These are phyloP conservation scores for Austroboletus niveus DNA, from an alignment of 1,284 basidiomycete genomes.

Conservation along the genomic window DNA sequence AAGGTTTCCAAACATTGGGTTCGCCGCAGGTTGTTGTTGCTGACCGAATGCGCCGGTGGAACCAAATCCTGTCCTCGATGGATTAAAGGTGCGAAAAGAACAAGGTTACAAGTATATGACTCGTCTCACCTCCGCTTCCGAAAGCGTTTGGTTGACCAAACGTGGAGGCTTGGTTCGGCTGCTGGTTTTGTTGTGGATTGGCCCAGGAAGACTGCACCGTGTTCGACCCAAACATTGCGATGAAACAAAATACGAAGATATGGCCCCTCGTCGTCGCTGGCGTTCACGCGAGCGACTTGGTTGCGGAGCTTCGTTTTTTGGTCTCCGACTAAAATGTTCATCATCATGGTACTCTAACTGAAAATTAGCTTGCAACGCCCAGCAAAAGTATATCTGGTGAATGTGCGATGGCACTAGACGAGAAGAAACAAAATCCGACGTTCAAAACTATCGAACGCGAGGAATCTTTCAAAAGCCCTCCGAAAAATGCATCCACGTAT, in stretches of 20 bases:
- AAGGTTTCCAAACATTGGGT: constrained; percentile 76
- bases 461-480: constrained; percentile 77
- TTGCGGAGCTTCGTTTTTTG: constrained; percentile 21
- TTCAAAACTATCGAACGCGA: constrained; percentile 90
- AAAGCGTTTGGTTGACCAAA: constrained; percentile 51
- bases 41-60: constrained; percentile 45
- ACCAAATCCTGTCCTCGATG: constrained; percentile 41
- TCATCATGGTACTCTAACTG: background rate
- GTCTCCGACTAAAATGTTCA: constrained; percentile 10
- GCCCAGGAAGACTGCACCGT: constrained; percentile 60
- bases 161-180: constrained; percentile 39
- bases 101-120: constrained; percentile 30
- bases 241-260: constrained; percentile 16
- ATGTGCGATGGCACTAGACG: constrained; percentile 34
- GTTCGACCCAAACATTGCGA: constrained; percentile 57
- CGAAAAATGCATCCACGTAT: constrained; percentile 66
- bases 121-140: constrained; percentile 42
- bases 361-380: constrained; percentile 9
- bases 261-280: constrained; percentile 23
- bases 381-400: background rate
- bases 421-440: constrained; percentile 40
- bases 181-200: constrained; percentile 54
- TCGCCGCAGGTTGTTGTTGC: constrained; percentile 58
- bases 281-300: constrained; percentile 15
- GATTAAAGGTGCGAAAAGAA: constrained; percentile 34